A percentile compares a stretch with the other conserved stretches of the same genome.
phyloP scores from a whole-genome alignment of 345 rosid genomes.

The Toxicodendron radicans region DNA sequence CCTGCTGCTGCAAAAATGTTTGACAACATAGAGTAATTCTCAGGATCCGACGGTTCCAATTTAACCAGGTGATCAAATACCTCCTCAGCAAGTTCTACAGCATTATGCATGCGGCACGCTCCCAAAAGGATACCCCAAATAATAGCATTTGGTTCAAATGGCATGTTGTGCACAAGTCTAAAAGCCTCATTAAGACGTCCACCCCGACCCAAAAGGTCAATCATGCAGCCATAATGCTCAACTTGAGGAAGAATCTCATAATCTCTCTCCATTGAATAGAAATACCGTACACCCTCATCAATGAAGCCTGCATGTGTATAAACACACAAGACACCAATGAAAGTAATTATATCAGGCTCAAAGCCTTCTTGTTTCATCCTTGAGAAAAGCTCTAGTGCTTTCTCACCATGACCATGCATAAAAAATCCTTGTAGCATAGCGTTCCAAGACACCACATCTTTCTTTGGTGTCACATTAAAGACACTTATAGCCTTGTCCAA shows the following conservation, averaged over 20 bases:
- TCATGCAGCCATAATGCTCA: conserved; percentile 88
- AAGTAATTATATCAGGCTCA: conserved; percentile 65
- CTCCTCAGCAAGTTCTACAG: conserved; percentile 52
- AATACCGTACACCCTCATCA: conserved; percentile 65
- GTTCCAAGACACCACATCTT: conserved; percentile 86
- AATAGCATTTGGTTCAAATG: conserved; percentile 71
- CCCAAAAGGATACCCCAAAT: conserved; percentile 84
- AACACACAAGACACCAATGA: conserved; percentile 72
- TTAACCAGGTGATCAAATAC: conserved; percentile 44
- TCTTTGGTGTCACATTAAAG: conserved; percentile 53
- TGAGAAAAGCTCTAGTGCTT: conserved; percentile 66
- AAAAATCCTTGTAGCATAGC: conserved; percentile 81
- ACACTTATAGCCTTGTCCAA: conserved; percentile 57
- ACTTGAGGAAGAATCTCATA: conserved; percentile 64
- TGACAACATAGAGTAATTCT: conserved; percentile 60
- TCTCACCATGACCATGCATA: conserved; percentile 68
- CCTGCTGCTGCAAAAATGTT: conserved; percentile 68
- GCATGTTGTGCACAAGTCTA: conserved; percentile 65
- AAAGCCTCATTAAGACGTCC: conserved; percentile 75
- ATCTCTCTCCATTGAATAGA: conserved; percentile 62
- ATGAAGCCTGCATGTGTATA: conserved; percentile 80
- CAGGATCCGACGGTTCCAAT: conserved; percentile 52
- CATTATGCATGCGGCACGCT: conserved; percentile 70
- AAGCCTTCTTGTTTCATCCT: conserved; percentile 69
- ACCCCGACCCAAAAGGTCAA: conserved; percentile 81